Evolutionary conservation across 202 grass and related monocot species (phyloP), one percentile per base, ranked within the genome.

Genomic region (Dendrocalamus latiflorus): DNA sequence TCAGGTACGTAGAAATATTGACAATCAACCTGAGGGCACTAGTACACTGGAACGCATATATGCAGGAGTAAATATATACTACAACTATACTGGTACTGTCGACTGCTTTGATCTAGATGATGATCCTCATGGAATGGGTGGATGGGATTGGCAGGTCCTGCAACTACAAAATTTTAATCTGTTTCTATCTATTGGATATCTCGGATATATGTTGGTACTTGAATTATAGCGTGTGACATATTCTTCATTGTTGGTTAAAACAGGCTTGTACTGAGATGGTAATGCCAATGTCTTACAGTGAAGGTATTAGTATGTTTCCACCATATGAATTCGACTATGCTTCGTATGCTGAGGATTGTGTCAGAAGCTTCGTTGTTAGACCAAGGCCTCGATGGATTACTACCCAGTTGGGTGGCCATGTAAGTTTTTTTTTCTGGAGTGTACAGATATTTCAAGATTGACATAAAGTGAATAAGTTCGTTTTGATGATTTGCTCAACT

Each of bases 251-350:
- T 26, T 85, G 37, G 11, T 88, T 83, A 63, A 48, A 41, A 76
- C 87, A 98, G 95, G 95, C 95, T 25, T 98, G 95, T 61, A 98
- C 95, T 25, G 95, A 98, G 90, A 98, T 98, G 92, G 90, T 98
- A 41, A 94, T 98, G 95, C 95, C 95, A 13, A 89, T 94, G 90
- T 87, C 92, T 49, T 94, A 54, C 44, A 93, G 87, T 88, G 67
- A 92, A 85, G 58, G 66, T 18, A 82, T 78, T 75, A 97, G 95
- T 74, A 98, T 93, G 92, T 98, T 93, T 90, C 84, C 85, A 76
- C 68, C 85, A 25, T 84, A 85, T 83, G 80, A 94, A 89, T 98
- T 94, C 43, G 79, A 91, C 81, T 93, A 88, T 81, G 47, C 30
- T 74, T 86, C 72, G n/a, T 91, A 90, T 84, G 74, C 65, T 54